These are phyloP conservation scores for Albatrellus ellisii DNA, from an alignment of 768 basidiomycete genomes.

Conservation along the genomic window DNA sequence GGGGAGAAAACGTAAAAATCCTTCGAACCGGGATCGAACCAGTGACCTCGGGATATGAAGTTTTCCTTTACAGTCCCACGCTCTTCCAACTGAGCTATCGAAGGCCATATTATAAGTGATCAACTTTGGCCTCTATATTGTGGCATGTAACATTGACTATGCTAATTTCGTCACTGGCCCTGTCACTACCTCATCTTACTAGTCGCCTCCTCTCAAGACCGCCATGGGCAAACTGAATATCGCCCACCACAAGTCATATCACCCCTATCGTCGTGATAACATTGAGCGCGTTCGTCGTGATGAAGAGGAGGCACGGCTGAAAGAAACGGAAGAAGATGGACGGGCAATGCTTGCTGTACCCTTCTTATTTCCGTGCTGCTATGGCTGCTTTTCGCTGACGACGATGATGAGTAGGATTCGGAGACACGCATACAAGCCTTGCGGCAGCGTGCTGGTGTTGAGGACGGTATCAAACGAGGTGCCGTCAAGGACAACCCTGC, in stretches of 20 bases:
- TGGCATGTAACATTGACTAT: too few species aligned
- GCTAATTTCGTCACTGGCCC: too few species aligned
- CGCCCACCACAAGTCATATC: slow-evolving; percentile 86
- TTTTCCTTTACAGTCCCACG: slow-evolving; percentile 1
- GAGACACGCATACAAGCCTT: slow-evolving; percentile 64
- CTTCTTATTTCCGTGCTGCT: neutral
- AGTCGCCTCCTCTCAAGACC: neutral
- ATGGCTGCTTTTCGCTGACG: neutral
- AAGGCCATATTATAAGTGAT: neutral
- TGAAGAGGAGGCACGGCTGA: slow-evolving; percentile 62
- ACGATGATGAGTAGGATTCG: slow-evolving; percentile 40
- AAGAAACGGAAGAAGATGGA: slow-evolving; percentile 61
- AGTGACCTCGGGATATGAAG: neutral
- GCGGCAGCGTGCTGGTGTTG: slow-evolving; percentile 43
- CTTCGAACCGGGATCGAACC: slow-evolving; percentile 1
- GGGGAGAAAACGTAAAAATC: neutral
- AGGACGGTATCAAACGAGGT: slow-evolving; percentile 16
- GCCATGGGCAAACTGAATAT: slow-evolving; percentile 78
- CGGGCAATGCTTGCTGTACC: slow-evolving; percentile 57
- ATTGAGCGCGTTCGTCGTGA: slow-evolving; percentile 69
- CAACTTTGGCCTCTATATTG: too few species aligned
- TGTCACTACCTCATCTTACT: too few species aligned
- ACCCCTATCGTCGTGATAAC: slow-evolving; percentile 76
- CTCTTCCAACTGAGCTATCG: slow-evolving; percentile 3
- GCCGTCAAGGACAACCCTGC: slow-evolving; percentile 1